Percentiles rank a stretch among this genome's conserved stretches.
Conservation (phyloP, 192 early-diverging fungal species). For the Podila verticillata region DNA sequence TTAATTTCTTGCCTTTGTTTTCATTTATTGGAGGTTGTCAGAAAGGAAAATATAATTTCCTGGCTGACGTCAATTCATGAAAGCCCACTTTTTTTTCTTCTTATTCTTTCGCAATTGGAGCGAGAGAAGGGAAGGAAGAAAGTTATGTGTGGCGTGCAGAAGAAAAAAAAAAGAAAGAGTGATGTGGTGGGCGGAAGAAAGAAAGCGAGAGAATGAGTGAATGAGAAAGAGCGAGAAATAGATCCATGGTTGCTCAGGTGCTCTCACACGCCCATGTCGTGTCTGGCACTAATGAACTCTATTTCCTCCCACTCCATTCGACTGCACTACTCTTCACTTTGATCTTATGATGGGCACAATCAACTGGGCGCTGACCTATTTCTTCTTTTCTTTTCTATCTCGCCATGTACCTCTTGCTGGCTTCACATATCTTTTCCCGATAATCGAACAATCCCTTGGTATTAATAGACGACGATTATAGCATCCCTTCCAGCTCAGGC, state of each 20-base stretch:
- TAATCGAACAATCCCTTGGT: neutral
- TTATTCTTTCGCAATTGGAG: neutral
- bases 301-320: neutral
- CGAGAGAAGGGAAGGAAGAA: neutral
- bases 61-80: neutral
- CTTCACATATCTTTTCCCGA: too few species aligned
- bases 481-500: constrained; percentile 1
- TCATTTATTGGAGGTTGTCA: neutral
- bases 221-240: neutral
- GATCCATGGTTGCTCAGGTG: too few species aligned
- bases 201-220: neutral
- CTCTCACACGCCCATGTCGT: neutral
- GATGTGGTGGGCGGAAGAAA: too few species aligned
- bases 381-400: too few species aligned
- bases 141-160: too few species aligned
- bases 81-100: too few species aligned
- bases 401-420: too few species aligned
- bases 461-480: constrained; percentile 35
- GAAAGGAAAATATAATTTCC: constrained; percentile 24
- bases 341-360: neutral
- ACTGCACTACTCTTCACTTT: neutral
- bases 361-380: too few species aligned
- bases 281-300: constrained; percentile 38
- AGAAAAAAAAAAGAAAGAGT: too few species aligned
- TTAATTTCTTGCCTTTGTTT: neutral